These are phyloP conservation scores for Agaricus subrufescens DNA, from an alignment of 768 basidiomycete species.

Conservation along the genomic window DNA sequence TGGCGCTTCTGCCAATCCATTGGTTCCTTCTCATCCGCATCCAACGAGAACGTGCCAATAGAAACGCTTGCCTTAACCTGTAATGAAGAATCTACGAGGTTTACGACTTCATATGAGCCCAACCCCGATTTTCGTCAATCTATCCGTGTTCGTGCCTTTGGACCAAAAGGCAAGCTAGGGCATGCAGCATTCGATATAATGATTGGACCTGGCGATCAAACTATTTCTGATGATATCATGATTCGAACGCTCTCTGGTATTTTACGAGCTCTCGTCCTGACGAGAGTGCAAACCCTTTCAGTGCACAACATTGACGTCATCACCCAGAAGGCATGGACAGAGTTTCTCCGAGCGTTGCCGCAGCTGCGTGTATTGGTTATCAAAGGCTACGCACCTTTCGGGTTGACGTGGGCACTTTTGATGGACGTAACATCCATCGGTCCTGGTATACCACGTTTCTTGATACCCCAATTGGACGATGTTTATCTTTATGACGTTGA, in stretches of 20 bases:
- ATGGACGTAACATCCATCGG: conserved; percentile 24
- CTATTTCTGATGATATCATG: conserved; percentile 25
- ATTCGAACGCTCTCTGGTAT: conserved; percentile 24
- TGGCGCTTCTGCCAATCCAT: conserved; percentile 6
- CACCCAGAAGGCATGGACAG: conserved; percentile 35
- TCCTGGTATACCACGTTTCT: conserved; percentile 11
- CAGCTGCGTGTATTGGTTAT: conserved; percentile 32
- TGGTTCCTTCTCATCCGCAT: background rate
- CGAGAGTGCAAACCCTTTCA: conserved; percentile 26
- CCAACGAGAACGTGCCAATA: background rate
- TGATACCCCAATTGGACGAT: conserved; percentile 30
- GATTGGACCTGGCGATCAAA: conserved; percentile 22
- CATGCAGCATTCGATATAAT: conserved; percentile 27
- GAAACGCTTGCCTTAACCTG: conserved; percentile 1
- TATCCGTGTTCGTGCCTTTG: conserved; percentile 28
- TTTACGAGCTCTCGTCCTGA: conserved; percentile 28
- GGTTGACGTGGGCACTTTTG: conserved; percentile 34
- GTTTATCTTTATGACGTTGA: conserved; percentile 34
- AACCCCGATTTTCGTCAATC: conserved; percentile 29
- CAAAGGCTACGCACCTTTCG: conserved; percentile 32
- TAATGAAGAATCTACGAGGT: conserved; percentile 1
- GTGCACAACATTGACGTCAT: conserved; percentile 33
- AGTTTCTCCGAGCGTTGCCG: conserved; percentile 23
- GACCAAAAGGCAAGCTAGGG: conserved; percentile 15
- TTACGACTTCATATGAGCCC: conserved; percentile 3